These are phyloP conservation scores for Megacollybia marginata DNA, from an alignment of 768 basidiomycete genomes.

Conservation along the genomic window DNA sequence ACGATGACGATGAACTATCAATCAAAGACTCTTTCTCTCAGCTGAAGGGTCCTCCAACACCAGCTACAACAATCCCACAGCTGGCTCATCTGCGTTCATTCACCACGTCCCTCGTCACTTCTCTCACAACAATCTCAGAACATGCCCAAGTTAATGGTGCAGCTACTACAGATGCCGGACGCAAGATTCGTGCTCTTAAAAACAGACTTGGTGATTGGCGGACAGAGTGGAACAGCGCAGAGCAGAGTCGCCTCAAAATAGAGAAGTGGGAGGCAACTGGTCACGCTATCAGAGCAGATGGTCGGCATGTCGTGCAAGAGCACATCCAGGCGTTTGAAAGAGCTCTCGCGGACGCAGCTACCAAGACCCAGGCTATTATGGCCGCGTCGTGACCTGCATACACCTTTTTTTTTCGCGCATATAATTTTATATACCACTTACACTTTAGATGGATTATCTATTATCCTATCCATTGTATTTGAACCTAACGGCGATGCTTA, in stretches of 20 bases:
- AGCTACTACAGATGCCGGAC: slow-evolving; percentile 76
- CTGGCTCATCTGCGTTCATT: slow-evolving; percentile 65
- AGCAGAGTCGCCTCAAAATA: slow-evolving; percentile 66
- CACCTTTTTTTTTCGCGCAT: slow-evolving; percentile 8
- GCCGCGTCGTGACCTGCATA: slow-evolving; percentile 36
- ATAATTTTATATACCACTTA: slow-evolving; percentile 9
- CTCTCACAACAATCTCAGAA: slow-evolving; percentile 74
- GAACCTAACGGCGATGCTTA: slow-evolving; percentile 33
- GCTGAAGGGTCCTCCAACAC: slow-evolving; percentile 43
- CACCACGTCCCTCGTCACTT: slow-evolving; percentile 68
- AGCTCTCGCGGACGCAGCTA: slow-evolving; percentile 63
- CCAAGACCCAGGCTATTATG: slow-evolving; percentile 79
- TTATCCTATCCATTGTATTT: slow-evolving; percentile 43
- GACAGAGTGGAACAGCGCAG: slow-evolving; percentile 79
- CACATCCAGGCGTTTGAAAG: slow-evolving; percentile 70
- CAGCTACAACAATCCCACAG: slow-evolving; percentile 54
- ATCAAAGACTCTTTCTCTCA: slow-evolving; percentile 52
- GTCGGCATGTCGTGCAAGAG: slow-evolving; percentile 67
- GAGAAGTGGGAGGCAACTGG: slow-evolving; percentile 75
- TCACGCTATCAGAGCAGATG: slow-evolving; percentile 49
- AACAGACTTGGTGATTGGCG: slow-evolving; percentile 78
- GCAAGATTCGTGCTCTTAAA: slow-evolving; percentile 80
- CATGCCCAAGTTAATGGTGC: slow-evolving; percentile 86
- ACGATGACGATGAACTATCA: slow-evolving; percentile 37
- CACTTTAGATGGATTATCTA: neutral